Percentiles rank a stretch among this genome's conserved stretches.
Conservation (phyloP, 2,329 filamentous ascomycete genomes). For the Aureobasidium sp. region DNA sequence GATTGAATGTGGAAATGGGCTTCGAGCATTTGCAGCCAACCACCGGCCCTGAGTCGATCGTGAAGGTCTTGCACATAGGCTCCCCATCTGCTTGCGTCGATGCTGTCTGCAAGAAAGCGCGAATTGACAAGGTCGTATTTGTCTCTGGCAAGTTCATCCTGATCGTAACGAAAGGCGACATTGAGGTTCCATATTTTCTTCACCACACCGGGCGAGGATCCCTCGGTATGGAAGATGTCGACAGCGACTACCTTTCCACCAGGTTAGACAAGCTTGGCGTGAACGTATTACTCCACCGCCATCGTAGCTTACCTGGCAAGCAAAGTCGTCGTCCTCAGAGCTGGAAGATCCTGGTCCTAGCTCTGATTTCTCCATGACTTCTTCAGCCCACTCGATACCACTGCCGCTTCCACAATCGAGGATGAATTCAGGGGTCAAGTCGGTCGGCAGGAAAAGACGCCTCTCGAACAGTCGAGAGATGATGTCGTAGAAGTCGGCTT, state of each 20-base stretch:
- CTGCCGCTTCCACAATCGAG: conserved; percentile 30
- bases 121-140: conserved; percentile 80
- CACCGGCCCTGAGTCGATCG: conserved; percentile 62
- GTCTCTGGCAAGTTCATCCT: conserved; percentile 33
- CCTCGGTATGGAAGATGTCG: conserved; percentile 27
- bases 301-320: conserved; percentile 17
- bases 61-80: conserved; percentile 71
- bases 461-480: conserved; percentile 23
- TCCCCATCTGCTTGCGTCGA: conserved; percentile 65
- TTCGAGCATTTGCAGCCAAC: conserved; percentile 87
- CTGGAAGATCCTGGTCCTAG: conserved; percentile 14
- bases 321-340: conserved; percentile 4
- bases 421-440: conserved; percentile 22
- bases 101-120: conserved; percentile 62
- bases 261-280: neutral
- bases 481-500: conserved; percentile 25
- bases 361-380: conserved; percentile 29
- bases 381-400: conserved; percentile 28
- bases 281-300: neutral
- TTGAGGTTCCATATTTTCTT: conserved; percentile 31
- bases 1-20: conserved; percentile 81
- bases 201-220: conserved; percentile 19
- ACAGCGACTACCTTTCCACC: conserved; percentile 25
- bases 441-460: conserved; percentile 21
- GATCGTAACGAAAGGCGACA: conserved; percentile 23